A percentile compares a stretch with the other conserved stretches of the same genome.
Evolutionary conservation across 192 early-diverging fungal genomes (phyloP).

Genomic region (Jimgerdemannia lactiflua): DNA sequence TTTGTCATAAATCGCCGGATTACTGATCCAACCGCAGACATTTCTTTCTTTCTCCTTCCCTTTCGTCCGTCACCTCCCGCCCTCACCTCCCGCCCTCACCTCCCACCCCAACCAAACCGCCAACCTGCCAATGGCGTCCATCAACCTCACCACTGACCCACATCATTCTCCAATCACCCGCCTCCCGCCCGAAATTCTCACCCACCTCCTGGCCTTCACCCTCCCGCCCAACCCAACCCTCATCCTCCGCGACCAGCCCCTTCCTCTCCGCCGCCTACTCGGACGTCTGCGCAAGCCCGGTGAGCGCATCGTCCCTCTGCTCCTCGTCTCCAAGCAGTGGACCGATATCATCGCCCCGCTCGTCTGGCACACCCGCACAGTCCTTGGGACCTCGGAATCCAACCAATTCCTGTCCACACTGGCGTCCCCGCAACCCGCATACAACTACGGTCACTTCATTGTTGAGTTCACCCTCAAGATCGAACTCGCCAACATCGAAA

Average conservation of each 20-base stretch:
- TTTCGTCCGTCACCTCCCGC: no score
- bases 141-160: no score
- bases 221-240: background rate
- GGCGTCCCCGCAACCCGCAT: background rate
- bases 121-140: no score
- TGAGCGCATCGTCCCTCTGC: background rate
- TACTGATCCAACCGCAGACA: no score
- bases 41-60: no score
- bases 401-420: background rate
- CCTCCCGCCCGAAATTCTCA: background rate
- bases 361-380: background rate
- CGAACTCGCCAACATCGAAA: background rate
- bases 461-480: background rate
- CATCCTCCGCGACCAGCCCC: background rate
- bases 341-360: background rate
- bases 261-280: background rate
- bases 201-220: background rate
- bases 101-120: no score
- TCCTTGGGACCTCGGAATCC: background rate
- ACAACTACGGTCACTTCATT: background rate
- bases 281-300: background rate
- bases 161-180: background rate
- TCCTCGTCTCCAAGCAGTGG: background rate
- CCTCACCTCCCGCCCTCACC: no score
- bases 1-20: no score